Evolutionary conservation across 2,329 filamentous ascomycete genomes (phyloP).

Genomic region (Diaporthe ilicicola): DNA sequence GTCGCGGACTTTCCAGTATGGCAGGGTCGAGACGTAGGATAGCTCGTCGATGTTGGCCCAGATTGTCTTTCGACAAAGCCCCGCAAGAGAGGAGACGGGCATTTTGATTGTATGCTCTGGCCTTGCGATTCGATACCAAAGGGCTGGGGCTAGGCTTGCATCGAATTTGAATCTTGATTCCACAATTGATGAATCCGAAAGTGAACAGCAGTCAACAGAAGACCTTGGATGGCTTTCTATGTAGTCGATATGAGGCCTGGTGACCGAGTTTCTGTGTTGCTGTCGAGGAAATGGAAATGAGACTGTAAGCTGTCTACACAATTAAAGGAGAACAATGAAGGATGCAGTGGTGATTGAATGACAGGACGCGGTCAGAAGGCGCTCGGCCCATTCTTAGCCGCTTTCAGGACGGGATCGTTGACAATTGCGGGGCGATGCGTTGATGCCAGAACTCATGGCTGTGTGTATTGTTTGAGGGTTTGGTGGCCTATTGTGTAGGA

Average conservation of each 20-base stretch:
- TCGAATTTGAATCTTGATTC: not conserved
- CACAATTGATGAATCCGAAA: not conserved
- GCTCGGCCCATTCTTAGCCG: slow-evolving; percentile 13
- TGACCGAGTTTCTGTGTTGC: not conserved
- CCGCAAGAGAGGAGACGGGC: slow-evolving; percentile 4
- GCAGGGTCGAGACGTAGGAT: slow-evolving; percentile 20
- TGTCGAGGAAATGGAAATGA: not conserved
- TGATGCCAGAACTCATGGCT: slow-evolving; percentile 17
- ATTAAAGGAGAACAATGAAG: slow-evolving; percentile 16
- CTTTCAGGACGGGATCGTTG: not conserved
- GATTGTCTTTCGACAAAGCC: slow-evolving; percentile 10
- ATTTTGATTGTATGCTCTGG: not conserved
- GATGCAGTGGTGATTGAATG: not conserved
- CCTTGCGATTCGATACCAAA: not conserved
- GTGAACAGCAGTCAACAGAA: not conserved
- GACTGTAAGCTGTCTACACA: not conserved
- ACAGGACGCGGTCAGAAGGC: not conserved
- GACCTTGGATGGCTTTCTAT: not conserved
- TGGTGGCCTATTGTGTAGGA: not conserved
- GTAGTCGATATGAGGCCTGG: not conserved
- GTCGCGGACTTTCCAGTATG: slow-evolving; percentile 68
- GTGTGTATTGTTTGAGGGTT: not conserved
- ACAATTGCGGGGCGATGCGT: not conserved
- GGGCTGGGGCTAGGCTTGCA: not conserved
- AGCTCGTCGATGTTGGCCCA: slow-evolving; percentile 21